Conservation (phyloP, 352 stramenopile species). For the Phytophthora palmivora region DNA sequence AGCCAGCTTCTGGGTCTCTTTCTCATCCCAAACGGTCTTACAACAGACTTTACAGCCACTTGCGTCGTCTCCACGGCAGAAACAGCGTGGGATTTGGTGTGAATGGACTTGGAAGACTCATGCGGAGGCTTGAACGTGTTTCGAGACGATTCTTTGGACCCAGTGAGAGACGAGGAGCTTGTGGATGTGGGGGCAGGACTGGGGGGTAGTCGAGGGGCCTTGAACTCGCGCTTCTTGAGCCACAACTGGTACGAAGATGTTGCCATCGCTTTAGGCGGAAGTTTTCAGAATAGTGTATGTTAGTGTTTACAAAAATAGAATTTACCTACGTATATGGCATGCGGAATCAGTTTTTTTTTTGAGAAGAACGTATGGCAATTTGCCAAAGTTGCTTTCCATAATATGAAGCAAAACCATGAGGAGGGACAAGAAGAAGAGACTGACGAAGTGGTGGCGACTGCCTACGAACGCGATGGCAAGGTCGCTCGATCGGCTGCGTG, state of each 20-base stretch:
- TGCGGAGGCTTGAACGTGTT: background rate
- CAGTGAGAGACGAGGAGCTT: background rate
- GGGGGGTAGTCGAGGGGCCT: conserved; percentile 9
- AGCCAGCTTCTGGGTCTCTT: conserved; percentile 13
- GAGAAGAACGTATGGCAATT: background rate
- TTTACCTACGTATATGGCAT: too few species aligned
- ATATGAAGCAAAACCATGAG: too few species aligned
- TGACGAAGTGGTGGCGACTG: conserved; percentile 5
- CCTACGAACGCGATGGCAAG: conserved; percentile 22
- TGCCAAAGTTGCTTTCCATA: too few species aligned
- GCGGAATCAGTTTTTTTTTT: conserved; percentile 16
- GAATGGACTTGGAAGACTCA: background rate
- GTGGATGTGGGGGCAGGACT: background rate
- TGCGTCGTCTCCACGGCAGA: conserved; percentile 11
- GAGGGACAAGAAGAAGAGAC: too few species aligned
- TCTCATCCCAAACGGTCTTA: conserved; percentile 1
- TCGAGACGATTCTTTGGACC: background rate
- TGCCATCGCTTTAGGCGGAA: too few species aligned
- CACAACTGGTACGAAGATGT: conserved; percentile 50
- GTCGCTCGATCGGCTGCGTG: background rate
- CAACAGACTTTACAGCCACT: conserved; percentile 26
- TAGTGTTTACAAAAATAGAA: too few species aligned
- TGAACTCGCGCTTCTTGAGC: conserved; percentile 50
- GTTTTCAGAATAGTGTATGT: too few species aligned
- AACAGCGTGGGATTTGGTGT: conserved; percentile 16